Conservation (phyloP, 441 rosid species). For the Geranium incanum region DNA sequence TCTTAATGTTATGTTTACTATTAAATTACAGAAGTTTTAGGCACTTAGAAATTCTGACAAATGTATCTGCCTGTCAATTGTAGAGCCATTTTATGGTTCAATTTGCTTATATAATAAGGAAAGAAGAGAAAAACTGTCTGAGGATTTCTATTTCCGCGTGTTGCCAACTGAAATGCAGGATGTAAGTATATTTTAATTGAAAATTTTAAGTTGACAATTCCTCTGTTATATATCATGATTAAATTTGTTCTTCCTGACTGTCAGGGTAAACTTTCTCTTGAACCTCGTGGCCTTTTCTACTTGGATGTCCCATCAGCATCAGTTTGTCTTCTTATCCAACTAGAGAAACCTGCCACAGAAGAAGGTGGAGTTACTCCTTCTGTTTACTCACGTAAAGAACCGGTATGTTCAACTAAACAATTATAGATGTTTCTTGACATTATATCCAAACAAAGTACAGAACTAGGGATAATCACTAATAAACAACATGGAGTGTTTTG, state of each 20-base stretch:
- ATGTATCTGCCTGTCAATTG: constrained; percentile 22
- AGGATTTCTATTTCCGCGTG: constrained; percentile 75
- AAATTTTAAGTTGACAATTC: background rate
- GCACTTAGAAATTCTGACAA: constrained; percentile 25
- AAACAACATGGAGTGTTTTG: background rate
- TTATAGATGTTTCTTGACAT: background rate
- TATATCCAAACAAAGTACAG: background rate
- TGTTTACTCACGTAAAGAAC: constrained; percentile 97
- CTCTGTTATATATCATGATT: constrained; percentile 6
- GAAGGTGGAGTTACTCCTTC: constrained; percentile 92
- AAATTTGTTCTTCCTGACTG: constrained; percentile 14
- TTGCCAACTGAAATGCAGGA: constrained; percentile 70
- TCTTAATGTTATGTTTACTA: constrained; percentile 9
- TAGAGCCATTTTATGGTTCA: constrained; percentile 97
- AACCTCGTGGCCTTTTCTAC: constrained; percentile 78
- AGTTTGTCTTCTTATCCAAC: constrained; percentile 77
- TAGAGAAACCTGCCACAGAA: constrained; percentile 93
- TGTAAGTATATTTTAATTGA: constrained; percentile 39
- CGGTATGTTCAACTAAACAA: constrained; percentile 50
- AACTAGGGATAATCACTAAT: background rate
- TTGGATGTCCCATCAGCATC: constrained; percentile 94
- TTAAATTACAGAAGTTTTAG: constrained; percentile 14
- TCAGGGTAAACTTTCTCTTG: constrained; percentile 59
- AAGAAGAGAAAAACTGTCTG: constrained; percentile 93
- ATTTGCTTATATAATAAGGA: constrained; percentile 85